Evolutionary conservation across 169 alveolate species (phyloP), one percentile per base, ranked within the genome.

Genomic region (Plasmodium sp.): DNA sequence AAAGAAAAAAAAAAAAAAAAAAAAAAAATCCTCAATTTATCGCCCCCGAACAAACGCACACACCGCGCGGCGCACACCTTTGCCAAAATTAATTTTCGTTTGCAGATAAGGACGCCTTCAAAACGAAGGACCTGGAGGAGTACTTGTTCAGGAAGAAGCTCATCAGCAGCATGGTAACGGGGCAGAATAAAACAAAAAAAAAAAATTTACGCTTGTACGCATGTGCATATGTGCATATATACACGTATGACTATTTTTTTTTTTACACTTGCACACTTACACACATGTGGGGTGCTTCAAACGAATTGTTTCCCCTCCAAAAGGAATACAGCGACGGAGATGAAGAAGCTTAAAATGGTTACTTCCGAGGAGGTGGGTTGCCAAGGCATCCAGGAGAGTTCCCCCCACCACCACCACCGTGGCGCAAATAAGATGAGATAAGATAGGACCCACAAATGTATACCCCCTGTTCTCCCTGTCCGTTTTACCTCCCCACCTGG

Each of bases 61-160:
- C 45, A 62, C 27, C 73, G 41, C 58, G 16, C 83, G 22, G 67
- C 18, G 74, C n/a, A 33, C 39, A 51, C 5, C 16, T 16, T 62
- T 51, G 82, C 51, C 62, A 33, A 33, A 18, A 79, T 14, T 62
- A 88, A 34, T 22, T 48, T 88, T 45, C 31, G 12, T 43, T 62
- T 43, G 51, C 36, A 88, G 94, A 88, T 80, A 88, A 80, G 31
- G 94, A 88, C 73, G 18, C 71, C 5, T 88, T 88, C 82, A 88
- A 88, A 80, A 88, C 94, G 56, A 88, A 88, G 41, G 88, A 88
- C 73, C 72, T 88, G 83, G 94, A 88, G 72, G 36, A 18, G 34
- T 88, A 58, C 71, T 88, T 88, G 72, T 88, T 27, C 54, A 88
- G 62, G 54, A 88, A 88, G 74, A 88, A 88, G 33, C 74, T 88